A percentile compares a stretch with the other conserved stretches of the same genome.
These are phyloP conservation scores for Borealophlyctis nickersoniae DNA, from an alignment of 192 early-diverging fungal genomes.

Conservation along the genomic window DNA sequence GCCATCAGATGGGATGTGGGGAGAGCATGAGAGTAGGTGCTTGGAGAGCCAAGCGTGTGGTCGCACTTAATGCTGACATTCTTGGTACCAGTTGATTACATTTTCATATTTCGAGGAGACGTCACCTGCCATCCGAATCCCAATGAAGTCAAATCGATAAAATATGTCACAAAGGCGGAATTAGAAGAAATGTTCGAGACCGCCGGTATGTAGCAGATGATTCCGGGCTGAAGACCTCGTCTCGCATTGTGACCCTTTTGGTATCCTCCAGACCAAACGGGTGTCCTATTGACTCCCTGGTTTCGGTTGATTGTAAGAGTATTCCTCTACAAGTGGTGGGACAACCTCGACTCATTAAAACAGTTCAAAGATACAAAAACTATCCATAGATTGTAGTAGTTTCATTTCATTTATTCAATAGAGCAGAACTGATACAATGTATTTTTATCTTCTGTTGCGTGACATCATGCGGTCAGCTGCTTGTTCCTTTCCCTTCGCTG, in stretches of 20 bases:
- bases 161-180: constrained; percentile 82
- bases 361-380: constrained; percentile 57
- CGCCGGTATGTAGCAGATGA: constrained; percentile 42
- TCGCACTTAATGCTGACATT: not conserved
- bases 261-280: constrained; percentile 38
- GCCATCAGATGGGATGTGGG: constrained; percentile 93
- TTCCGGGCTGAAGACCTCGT: constrained; percentile 1
- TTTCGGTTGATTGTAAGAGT: constrained; percentile 88
- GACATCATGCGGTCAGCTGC: not conserved
- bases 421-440: no score
- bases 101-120: constrained; percentile 80
- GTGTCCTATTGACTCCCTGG: constrained; percentile 88
- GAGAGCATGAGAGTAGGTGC: constrained; percentile 88
- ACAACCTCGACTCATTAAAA: constrained; percentile 69
- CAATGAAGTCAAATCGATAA: constrained; percentile 85
- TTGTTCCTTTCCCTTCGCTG: not conserved
- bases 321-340: constrained; percentile 98
- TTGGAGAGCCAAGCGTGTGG: not conserved
- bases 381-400: constrained; percentile 72
- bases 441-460: not conserved
- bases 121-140: constrained; percentile 74
- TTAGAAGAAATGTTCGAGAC: constrained; percentile 68
- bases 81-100: constrained; percentile 75
- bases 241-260: constrained; percentile 3
- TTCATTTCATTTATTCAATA: no score